Conservation (phyloP, 2,329 filamentous ascomycete genomes). For the Penicillium sp. region DNA sequence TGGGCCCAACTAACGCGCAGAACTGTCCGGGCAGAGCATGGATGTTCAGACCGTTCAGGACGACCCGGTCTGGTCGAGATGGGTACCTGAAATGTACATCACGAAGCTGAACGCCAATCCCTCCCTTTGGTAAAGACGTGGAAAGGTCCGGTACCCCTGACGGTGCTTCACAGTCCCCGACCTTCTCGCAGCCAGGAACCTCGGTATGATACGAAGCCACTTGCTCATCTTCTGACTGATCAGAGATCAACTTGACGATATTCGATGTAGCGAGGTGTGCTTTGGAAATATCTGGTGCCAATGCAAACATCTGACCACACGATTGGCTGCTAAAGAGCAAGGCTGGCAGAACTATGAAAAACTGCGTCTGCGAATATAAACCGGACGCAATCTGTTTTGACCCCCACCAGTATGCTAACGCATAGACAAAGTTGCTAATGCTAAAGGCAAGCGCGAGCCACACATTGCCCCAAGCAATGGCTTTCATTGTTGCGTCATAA, state of each 20-base stretch:
- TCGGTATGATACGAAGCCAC: slow-evolving; percentile 8
- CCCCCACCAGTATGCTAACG: slow-evolving; percentile 72
- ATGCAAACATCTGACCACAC: slow-evolving; percentile 65
- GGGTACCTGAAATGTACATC: no score
- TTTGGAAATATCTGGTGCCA: slow-evolving; percentile 64
- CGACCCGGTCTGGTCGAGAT: no score
- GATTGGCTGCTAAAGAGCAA: slow-evolving; percentile 66
- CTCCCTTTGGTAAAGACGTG: no score
- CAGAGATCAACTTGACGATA: slow-evolving; percentile 45
- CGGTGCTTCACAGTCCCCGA: slow-evolving; percentile 23
- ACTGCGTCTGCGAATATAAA: slow-evolving; percentile 57
- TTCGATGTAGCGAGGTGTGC: slow-evolving; percentile 58
- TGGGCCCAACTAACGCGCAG: no score
- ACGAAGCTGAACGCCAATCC: no score
- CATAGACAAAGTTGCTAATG: slow-evolving; percentile 61
- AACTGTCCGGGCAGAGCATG: no score
- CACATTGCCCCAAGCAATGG: slow-evolving; percentile 40
- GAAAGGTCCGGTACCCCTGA: no score
- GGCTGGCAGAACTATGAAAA: slow-evolving; percentile 65
- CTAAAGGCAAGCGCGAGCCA: slow-evolving; percentile 32
- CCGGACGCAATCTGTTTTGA: slow-evolving; percentile 62
- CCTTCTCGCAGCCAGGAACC: slow-evolving; percentile 18
- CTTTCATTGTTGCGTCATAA: slow-evolving; percentile 40
- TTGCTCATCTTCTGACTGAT: slow-evolving; percentile 24
- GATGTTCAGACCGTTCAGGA: no score